Conservation (phyloP, 495 filamentous ascomycete genomes). For the Physcia stellaris region DNA sequence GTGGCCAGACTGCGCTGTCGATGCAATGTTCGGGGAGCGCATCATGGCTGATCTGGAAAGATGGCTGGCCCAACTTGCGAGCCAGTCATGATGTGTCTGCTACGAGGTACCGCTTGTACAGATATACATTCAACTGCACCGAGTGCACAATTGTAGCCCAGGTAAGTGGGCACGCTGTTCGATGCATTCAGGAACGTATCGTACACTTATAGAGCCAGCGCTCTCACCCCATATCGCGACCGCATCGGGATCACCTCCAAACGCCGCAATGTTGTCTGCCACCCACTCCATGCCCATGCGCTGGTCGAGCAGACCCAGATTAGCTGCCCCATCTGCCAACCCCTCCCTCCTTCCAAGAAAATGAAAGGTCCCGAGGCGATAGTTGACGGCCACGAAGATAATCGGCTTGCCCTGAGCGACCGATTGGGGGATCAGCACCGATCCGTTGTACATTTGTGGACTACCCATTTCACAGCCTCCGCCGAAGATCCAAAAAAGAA, state of each 20-base stretch:
- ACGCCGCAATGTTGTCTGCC: slow-evolving; percentile 38
- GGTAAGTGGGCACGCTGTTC: too few relatives aligned
- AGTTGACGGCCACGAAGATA: slow-evolving; percentile 49
- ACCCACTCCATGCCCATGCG: slow-evolving; percentile 37
- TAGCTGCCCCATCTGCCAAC: slow-evolving; percentile 46
- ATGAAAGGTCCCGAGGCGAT: slow-evolving; percentile 48
- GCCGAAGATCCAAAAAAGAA: slow-evolving; percentile 57
- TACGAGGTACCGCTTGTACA: too few relatives aligned
- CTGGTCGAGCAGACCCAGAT: slow-evolving; percentile 40
- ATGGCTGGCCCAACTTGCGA: too few relatives aligned
- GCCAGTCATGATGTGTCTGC: too few relatives aligned
- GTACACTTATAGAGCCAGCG: slow-evolving; percentile 45
- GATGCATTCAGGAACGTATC: too few relatives aligned
- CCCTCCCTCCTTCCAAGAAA: slow-evolving; percentile 34
- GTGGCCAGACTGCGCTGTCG: slow-evolving; percentile 12
- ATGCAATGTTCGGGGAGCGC: slow-evolving; percentile 9
- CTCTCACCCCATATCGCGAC: slow-evolving; percentile 67
- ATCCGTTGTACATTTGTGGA: slow-evolving; percentile 45
- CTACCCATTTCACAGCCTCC: slow-evolving; percentile 52
- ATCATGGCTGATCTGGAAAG: too few relatives aligned
- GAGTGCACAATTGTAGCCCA: too few relatives aligned
- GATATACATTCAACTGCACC: too few relatives aligned
- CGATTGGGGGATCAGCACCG: slow-evolving; percentile 36
- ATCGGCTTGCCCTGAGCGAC: slow-evolving; percentile 44
- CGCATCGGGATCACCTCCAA: slow-evolving; percentile 44